These are phyloP conservation scores for Diaporthe ampelina DNA, from an alignment of 2,329 filamentous ascomycete genomes.

Conservation along the genomic window DNA sequence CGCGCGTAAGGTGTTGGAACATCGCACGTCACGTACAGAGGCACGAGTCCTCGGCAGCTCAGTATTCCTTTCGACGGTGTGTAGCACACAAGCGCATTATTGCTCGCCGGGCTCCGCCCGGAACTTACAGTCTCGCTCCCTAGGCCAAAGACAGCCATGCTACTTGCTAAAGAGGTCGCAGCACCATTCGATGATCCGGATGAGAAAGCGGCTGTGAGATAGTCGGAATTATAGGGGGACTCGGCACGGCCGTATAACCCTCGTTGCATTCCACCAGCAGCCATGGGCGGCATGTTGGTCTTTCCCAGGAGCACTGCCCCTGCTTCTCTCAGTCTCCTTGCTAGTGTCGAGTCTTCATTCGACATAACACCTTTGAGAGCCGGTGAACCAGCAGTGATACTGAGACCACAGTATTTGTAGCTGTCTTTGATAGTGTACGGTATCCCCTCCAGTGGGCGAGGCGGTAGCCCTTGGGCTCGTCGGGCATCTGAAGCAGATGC, in stretches of 20 bases:
- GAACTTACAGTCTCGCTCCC: conserved; percentile 70
- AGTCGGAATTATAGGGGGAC: conserved; percentile 67
- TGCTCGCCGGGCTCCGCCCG: conserved; percentile 59
- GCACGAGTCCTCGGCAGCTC: conserved; percentile 22
- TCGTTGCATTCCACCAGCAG: conserved; percentile 69
- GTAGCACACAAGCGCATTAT: conserved; percentile 33
- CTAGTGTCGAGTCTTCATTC: conserved; percentile 66
- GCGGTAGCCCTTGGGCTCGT: conserved; percentile 53
- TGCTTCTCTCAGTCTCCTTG: conserved; percentile 60
- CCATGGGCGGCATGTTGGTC: conserved; percentile 74
- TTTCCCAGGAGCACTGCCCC: conserved; percentile 67
- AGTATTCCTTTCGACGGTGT: conserved; percentile 28
- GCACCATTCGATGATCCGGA: conserved; percentile 72
- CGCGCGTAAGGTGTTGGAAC: conserved; percentile 48
- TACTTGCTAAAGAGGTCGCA: conserved; percentile 63
- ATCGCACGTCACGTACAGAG: conserved; percentile 30
- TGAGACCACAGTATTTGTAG: conserved; percentile 67
- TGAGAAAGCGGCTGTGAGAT: conserved; percentile 66
- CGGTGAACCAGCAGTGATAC: conserved; percentile 66
- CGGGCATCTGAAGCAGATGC: conserved; percentile 61
- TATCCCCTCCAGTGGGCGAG: conserved; percentile 65
- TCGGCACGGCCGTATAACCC: conserved; percentile 69
- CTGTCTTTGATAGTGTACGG: conserved; percentile 71
- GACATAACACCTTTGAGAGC: conserved; percentile 65
- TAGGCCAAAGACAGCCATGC: conserved; percentile 66